Percentiles rank a stretch among this genome's conserved stretches.
Conservation (phyloP, 768 basidiomycete species). For the Ephemerocybe angulata region DNA sequence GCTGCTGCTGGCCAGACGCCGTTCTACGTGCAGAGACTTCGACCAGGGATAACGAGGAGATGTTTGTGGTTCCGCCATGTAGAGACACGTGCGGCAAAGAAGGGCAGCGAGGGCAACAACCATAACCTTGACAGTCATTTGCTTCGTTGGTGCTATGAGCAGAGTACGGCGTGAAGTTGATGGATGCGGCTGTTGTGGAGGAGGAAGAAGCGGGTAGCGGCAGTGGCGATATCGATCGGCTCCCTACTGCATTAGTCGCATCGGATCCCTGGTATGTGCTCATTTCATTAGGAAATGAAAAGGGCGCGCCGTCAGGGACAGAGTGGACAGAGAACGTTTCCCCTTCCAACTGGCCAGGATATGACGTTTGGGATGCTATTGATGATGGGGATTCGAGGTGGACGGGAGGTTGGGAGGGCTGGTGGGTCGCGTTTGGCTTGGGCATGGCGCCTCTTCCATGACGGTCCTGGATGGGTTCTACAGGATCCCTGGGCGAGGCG, state of each 20-base stretch:
- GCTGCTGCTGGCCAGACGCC: constrained; percentile 42
- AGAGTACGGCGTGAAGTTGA: constrained; percentile 66
- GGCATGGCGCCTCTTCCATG: constrained; percentile 40
- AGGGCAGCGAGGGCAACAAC: constrained; percentile 62
- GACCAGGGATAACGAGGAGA: constrained; percentile 48
- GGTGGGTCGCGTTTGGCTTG: constrained; percentile 36
- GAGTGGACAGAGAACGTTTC: constrained; percentile 22
- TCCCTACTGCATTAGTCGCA: constrained; percentile 29
- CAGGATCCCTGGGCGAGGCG: constrained; percentile 31
- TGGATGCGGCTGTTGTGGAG: constrained; percentile 62
- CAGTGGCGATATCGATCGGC: constrained; percentile 70
- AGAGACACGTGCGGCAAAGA: constrained; percentile 55
- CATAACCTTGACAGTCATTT: constrained; percentile 53
- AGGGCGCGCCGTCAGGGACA: constrained; percentile 23
- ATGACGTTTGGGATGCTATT: constrained; percentile 34
- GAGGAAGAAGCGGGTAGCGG: constrained; percentile 60
- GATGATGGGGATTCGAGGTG: constrained; percentile 57
- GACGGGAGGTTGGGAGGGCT: constrained; percentile 50
- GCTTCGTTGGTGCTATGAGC: constrained; percentile 49
- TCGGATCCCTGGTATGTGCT: not conserved
- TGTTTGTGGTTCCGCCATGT: constrained; percentile 71
- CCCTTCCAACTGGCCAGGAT: constrained; percentile 22
- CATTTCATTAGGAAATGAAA: constrained; percentile 19
- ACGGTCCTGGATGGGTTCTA: constrained; percentile 33
- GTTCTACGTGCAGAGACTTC: constrained; percentile 43